A percentile compares a stretch with the other conserved stretches of the same genome.
Conservation (phyloP, 139 green algal genomes). For the Chlamydomonas sphaeroides region DNA sequence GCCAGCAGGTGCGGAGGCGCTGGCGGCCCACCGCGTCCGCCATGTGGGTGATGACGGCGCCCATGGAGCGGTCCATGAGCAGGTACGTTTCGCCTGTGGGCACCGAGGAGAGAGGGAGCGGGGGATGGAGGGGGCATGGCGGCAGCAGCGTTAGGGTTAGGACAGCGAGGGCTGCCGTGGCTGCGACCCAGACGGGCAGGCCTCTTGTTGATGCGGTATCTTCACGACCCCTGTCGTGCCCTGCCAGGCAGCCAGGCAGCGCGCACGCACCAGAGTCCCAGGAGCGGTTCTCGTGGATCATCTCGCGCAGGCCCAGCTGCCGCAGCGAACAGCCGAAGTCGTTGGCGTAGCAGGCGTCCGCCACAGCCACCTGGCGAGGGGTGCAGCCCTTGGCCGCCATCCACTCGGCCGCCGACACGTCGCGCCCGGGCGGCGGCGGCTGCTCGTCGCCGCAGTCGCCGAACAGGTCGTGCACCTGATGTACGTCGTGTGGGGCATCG, state of each 20-base stretch:
- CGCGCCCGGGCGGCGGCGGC: conserved; percentile 48
- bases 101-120: too few relatives aligned
- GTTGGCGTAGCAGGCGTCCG: conserved; percentile 87
- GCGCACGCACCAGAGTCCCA: conserved; percentile 52
- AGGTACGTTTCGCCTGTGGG: conserved; percentile 80
- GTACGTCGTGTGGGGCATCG: too few relatives aligned
- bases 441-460: conserved; percentile 54
- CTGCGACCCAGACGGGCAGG: too few relatives aligned
- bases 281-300: conserved; percentile 77
- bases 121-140: too few relatives aligned
- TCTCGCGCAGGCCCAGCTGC: conserved; percentile 78
- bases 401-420: conserved; percentile 69
- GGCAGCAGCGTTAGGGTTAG: too few relatives aligned
- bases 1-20: conserved; percentile 55
- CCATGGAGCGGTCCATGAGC: conserved; percentile 74
- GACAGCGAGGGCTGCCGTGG: too few relatives aligned
- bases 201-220: too few relatives aligned
- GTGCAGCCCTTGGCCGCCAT: conserved; percentile 59
- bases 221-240: too few relatives aligned
- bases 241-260: too few relatives aligned
- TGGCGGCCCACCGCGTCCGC: conserved; percentile 23
- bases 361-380: conserved; percentile 58
- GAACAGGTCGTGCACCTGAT: conserved; percentile 73
- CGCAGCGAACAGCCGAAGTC: conserved; percentile 80
- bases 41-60: conserved; percentile 59